Conservation (phyloP, 2,329 filamentous ascomycete species). For the Lizonia empirigonia region DNA sequence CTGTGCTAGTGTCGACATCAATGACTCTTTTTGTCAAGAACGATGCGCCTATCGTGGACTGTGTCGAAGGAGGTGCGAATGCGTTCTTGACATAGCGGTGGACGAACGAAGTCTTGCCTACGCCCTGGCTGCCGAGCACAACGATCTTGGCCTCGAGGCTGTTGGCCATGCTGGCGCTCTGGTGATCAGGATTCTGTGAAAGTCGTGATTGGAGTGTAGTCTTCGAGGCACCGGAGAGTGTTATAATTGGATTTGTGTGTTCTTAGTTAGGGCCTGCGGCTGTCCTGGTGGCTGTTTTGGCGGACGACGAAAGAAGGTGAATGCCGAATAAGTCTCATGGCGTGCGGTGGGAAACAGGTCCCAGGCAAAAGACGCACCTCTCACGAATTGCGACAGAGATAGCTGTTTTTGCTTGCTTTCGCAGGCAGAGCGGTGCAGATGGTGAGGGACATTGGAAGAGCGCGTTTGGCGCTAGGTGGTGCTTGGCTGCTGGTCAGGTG, state of each 20-base stretch:
- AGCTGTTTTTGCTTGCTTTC: neutral
- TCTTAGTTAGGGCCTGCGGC: constrained; percentile 10
- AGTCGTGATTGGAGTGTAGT: neutral
- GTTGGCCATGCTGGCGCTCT: constrained; percentile 35
- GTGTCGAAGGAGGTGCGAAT: constrained; percentile 64
- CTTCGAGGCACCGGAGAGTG: no score
- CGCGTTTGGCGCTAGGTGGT: constrained; percentile 35
- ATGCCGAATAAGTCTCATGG: constrained; percentile 39
- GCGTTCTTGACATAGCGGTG: constrained; percentile 76
- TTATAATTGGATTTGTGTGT: neutral
- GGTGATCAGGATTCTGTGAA: neutral
- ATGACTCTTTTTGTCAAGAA: constrained; percentile 69
- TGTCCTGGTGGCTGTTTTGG: constrained; percentile 15
- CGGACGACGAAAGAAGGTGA: constrained; percentile 25
- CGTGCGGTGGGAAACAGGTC: constrained; percentile 24
- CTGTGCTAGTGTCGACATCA: constrained; percentile 82
- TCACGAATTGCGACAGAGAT: constrained; percentile 17
- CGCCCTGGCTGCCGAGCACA: constrained; percentile 78
- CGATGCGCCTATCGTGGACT: constrained; percentile 57
- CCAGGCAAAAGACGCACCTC: constrained; percentile 17
- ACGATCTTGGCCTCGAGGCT: constrained; percentile 82
- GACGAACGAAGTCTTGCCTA: constrained; percentile 79
- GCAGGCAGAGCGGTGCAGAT: constrained; percentile 1
- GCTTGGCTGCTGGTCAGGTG: constrained; percentile 41
- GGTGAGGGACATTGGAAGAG: constrained; percentile 25